These are phyloP conservation scores for Syzygium grande DNA, from an alignment of 345 rosid genomes.

Conservation along the genomic window DNA sequence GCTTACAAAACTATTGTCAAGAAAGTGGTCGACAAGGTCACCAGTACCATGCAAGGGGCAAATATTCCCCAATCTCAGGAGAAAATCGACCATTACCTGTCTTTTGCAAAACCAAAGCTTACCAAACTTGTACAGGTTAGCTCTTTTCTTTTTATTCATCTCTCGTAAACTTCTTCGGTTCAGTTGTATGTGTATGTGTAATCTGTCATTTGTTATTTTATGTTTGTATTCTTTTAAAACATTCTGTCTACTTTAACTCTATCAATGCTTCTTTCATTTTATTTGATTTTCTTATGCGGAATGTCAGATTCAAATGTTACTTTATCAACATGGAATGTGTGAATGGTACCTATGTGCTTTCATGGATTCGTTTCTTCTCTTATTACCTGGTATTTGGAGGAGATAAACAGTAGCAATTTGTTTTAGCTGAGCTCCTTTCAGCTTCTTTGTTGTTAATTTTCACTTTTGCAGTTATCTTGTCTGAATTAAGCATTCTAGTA, in stretches of 20 bases:
- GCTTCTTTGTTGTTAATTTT: background rate
- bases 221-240: background rate
- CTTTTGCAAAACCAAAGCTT: slow-evolving; percentile 77
- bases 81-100: slow-evolving; percentile 78
- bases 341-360: background rate
- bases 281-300: background rate
- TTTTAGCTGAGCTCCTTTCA: background rate
- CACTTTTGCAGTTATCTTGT: background rate
- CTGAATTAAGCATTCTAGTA: background rate
- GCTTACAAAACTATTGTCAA: slow-evolving; percentile 89
- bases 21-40: slow-evolving; percentile 95
- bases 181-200: background rate
- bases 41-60: slow-evolving; percentile 56
- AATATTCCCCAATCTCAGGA: slow-evolving; percentile 90
- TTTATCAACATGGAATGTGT: background rate
- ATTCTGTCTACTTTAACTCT: background rate
- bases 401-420: background rate
- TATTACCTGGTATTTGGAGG: background rate
- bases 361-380: background rate
- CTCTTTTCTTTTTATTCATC: background rate
- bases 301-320: background rate
- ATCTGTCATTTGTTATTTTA: background rate
- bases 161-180: background rate
- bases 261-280: background rate
- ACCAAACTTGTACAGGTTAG: slow-evolving; percentile 91